Evolutionary conservation across 371 early-diverging fungal genomes (phyloP).

Genomic region (Nosema muscidifuracis): DNA sequence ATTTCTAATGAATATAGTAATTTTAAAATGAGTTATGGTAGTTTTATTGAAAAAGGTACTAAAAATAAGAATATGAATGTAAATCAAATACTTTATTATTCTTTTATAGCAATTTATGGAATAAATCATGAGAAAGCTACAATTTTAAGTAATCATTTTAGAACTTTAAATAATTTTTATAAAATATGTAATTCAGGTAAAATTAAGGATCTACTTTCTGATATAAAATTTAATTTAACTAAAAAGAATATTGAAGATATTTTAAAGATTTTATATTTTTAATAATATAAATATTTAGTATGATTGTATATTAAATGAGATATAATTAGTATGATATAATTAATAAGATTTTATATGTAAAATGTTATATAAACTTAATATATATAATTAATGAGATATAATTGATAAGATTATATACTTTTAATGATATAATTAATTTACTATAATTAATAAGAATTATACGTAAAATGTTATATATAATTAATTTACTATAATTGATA

Average conservation of each 20-base stretch:
- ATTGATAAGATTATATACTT: too few relatives aligned
- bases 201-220: not conserved
- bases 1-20: not conserved
- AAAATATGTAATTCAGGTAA: not conserved
- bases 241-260: not conserved
- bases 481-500: too few relatives aligned
- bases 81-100: constrained; percentile 16
- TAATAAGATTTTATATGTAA: too few relatives aligned
- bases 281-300: too few relatives aligned
- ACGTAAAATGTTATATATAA: too few relatives aligned
- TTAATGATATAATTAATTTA: too few relatives aligned
- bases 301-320: too few relatives aligned
- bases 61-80: constrained; percentile 16
- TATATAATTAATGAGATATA: too few relatives aligned
- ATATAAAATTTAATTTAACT: not conserved
- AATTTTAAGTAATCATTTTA: constrained; percentile 23
- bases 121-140: constrained; percentile 32
- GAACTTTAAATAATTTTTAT: constrained; percentile 28
- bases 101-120: constrained; percentile 37
- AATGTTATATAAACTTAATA: too few relatives aligned
- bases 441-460: too few relatives aligned
- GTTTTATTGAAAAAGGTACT: constrained; percentile 37
- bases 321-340: too few relatives aligned
- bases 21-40: constrained; percentile 37
- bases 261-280: not conserved